These are phyloP conservation scores for Lycium ferocissimum DNA, from an alignment of 257 asterid genomes.

Conservation along the genomic window DNA sequence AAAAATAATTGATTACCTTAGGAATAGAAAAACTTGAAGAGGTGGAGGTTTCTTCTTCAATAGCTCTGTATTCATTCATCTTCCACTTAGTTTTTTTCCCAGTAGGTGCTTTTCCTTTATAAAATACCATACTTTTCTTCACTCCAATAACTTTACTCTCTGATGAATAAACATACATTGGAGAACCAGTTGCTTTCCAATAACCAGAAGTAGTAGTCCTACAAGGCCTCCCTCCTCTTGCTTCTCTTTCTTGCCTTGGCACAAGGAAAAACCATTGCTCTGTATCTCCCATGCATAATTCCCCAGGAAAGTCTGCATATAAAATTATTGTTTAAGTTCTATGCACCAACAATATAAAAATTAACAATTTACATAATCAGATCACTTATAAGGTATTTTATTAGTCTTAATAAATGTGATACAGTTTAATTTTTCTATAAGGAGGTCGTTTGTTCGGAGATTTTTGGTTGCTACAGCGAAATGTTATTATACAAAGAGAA, in stretches of 20 bases:
- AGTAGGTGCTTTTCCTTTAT: constrained; percentile 73
- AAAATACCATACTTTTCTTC: constrained; percentile 80
- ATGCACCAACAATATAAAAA: neutral
- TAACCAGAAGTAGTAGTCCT: constrained; percentile 74
- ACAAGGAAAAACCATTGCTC: constrained; percentile 91
- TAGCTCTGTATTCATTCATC: constrained; percentile 82
- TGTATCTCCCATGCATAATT: constrained; percentile 62
- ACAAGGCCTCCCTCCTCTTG: constrained; percentile 72
- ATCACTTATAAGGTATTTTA: neutral
- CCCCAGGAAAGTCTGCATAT: constrained; percentile 60
- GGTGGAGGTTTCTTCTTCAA: constrained; percentile 43
- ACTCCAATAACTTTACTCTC: constrained; percentile 63
- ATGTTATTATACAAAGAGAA: too few relatives aligned
- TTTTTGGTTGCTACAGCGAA: neutral
- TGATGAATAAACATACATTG: constrained; percentile 70
- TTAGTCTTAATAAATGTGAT: neutral
- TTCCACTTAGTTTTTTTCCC: constrained; percentile 83
- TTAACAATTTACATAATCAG: neutral
- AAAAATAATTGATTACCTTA: constrained; percentile 39
- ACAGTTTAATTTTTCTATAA: neutral
- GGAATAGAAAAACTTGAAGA: constrained; percentile 46
- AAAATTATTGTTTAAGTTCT: neutral
- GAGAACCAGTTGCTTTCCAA: constrained; percentile 94
- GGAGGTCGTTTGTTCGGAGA: neutral
- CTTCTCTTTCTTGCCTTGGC: constrained; percentile 70